Evolutionary conservation across 805 yeast species (phyloP), one percentile per base, ranked within the genome.

Genomic region (Pichia exigua): DNA sequence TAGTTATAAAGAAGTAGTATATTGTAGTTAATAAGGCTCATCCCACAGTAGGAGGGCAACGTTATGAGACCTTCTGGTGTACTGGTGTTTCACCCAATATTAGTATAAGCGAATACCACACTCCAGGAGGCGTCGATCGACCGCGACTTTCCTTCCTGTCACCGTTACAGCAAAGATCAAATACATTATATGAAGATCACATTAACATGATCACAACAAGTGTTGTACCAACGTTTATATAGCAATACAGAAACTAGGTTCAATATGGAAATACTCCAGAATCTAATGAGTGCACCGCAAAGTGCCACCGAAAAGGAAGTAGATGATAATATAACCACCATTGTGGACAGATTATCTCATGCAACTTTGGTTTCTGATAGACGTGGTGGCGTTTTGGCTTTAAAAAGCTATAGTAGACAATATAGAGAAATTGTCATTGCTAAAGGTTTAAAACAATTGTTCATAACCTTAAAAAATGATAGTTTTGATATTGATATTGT

Each of bases 381-480:
- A 55, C 73, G 96, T 49, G 92, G 97, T 1, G 98, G 98, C 0
- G 87, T 92, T 4, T 73, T 92, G 39, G 92, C 95, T 0, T 72
- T 94, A 56, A 91, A 92, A 63, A 87, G 95, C 42, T 90, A 89
- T 65, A 81, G 95, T 54, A 75, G 97, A 51, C 88, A 89, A 59
- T 89, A 85, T 65, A 73, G 99, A 54, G 99, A 94, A 66, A 74
- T 84, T 2, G 97, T 94, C 2, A 88, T 91, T 45, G 95, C 95
- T 38, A 80, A 84, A 54, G 97, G 95, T 2, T 72, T 91, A 35
- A 74, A 89, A 51, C 87, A 90, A 1, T 70, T 94, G 48, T 75
- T 94, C 17, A 65, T 72, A 24, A 81, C 91, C 0, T 69, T 94
- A 47, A 69, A 71, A 40, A 78, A 79, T 43, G 97, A 87, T 64